Percentiles rank a stretch among this genome's conserved stretches.
Evolutionary conservation across 116 monocot species (phyloP).

Genomic region (Zostera marina): DNA sequence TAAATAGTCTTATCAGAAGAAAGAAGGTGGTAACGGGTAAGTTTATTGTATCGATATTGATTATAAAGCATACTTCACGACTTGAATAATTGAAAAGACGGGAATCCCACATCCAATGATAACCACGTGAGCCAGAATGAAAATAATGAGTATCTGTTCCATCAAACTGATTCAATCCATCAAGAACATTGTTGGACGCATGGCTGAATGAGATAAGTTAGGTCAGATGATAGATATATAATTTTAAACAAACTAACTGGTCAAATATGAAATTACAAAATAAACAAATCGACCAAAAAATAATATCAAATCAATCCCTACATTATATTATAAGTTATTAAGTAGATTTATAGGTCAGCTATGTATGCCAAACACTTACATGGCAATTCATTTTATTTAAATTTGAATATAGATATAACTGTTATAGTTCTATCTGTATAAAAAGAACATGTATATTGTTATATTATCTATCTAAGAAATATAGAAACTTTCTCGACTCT

Average conservation of each 20-base stretch:
- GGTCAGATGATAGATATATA: neutral
- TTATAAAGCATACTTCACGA: constrained; percentile 61
- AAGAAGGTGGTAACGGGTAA: neutral
- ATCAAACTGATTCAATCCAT: constrained; percentile 94
- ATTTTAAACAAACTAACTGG: neutral
- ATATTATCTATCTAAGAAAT: too few species aligned
- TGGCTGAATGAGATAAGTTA: constrained; percentile 38
- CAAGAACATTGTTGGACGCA: constrained; percentile 89
- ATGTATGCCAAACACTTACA: too few species aligned
- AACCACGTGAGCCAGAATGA: constrained; percentile 70
- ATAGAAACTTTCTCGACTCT: too few species aligned
- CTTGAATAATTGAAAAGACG: constrained; percentile 90
- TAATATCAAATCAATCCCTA: too few species aligned
- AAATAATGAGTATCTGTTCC: constrained; percentile 96
- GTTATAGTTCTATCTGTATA: too few species aligned
- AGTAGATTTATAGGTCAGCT: too few species aligned
- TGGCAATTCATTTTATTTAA: too few species aligned
- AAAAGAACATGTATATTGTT: too few species aligned
- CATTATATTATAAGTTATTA: too few species aligned
- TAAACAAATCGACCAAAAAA: too few species aligned
- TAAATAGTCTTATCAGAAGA: neutral
- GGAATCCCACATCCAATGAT: constrained; percentile 99
- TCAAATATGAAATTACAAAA: neutral
- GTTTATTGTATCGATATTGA: neutral
- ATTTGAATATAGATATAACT: too few species aligned